phyloP scores from a whole-genome alignment of 768 basidiomycete genomes.

The Hygrophorus pudorinus region DNA sequence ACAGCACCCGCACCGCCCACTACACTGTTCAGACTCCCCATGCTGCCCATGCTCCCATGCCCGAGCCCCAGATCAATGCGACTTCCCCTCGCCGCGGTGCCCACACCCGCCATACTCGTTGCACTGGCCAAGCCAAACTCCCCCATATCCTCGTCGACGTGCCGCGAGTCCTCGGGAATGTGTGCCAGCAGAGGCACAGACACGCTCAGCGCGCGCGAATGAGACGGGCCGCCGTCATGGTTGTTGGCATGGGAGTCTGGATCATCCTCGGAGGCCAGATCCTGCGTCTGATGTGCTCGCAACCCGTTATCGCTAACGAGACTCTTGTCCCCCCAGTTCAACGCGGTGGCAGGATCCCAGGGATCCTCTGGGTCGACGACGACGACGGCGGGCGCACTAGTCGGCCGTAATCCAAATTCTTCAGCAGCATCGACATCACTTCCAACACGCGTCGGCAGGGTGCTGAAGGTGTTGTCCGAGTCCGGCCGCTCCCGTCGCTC shows the following conservation, averaged over 20 bases:
- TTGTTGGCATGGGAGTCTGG: neutral
- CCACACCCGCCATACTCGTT: constrained; percentile 35
- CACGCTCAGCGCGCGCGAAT: constrained; percentile 16
- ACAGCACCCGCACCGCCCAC: neutral
- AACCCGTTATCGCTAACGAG: constrained; percentile 8
- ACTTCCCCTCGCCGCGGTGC: constrained; percentile 29
- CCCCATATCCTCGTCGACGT: constrained; percentile 13
- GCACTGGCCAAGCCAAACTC: constrained; percentile 8
- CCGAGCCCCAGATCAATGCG: constrained; percentile 11
- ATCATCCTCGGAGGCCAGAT: no score
- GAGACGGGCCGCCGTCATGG: neutral
- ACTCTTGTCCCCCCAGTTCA: constrained; percentile 13
- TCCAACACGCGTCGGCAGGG: constrained; percentile 15
- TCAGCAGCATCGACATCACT: constrained; percentile 2
- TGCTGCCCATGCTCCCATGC: constrained; percentile 7
- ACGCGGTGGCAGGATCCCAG: constrained; percentile 9
- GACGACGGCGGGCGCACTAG: constrained; percentile 1
- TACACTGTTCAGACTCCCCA: constrained; percentile 4
- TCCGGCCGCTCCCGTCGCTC: constrained; percentile 23
- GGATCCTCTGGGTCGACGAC: neutral
- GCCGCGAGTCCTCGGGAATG: constrained; percentile 14
- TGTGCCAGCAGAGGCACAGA: constrained; percentile 23
- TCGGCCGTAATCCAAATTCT: constrained; percentile 5
- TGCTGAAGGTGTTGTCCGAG: constrained; percentile 25
- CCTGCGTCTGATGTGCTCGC: no score